These are phyloP conservation scores for Cicer yamashitae DNA, from an alignment of 306 rosid genomes.

Conservation along the genomic window DNA sequence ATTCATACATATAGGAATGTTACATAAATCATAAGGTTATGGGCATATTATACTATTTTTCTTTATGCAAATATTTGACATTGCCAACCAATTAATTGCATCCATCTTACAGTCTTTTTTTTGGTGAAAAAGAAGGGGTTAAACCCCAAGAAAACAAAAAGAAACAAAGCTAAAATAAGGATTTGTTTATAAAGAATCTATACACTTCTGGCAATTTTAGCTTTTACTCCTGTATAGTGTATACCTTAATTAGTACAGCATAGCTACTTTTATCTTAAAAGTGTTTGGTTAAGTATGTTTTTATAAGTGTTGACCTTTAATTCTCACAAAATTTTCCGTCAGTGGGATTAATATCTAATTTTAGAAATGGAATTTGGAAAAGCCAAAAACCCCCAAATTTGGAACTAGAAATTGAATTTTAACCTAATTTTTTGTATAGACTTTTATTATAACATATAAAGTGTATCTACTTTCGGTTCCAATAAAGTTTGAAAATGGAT, in stretches of 20 bases:
- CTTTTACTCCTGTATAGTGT: background rate
- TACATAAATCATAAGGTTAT: slow-evolving; percentile 11
- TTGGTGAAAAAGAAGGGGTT: too few relatives aligned
- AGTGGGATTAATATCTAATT: too few relatives aligned
- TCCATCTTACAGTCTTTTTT: background rate
- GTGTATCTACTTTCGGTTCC: too few relatives aligned
- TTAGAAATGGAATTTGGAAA: too few relatives aligned
- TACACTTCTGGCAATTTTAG: background rate
- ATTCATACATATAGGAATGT: slow-evolving; percentile 14
- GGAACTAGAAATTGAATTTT: too few relatives aligned
- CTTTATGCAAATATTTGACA: background rate
- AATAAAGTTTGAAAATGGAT: too few relatives aligned
- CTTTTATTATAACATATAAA: too few relatives aligned
- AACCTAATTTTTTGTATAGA: too few relatives aligned
- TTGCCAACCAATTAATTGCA: slow-evolving; percentile 9
- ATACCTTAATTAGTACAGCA: background rate
- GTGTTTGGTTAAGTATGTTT: background rate
- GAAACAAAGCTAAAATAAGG: background rate
- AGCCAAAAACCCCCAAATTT: too few relatives aligned
- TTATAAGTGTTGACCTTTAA: too few relatives aligned
- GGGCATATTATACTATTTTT: background rate
- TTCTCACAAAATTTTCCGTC: too few relatives aligned
- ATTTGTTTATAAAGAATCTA: slow-evolving; percentile 1
- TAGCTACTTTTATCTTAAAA: background rate
- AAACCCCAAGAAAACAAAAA: too few relatives aligned